A percentile compares a stretch with the other conserved stretches of the same genome.
These are phyloP conservation scores for Lactifluus subvellereus DNA, from an alignment of 768 basidiomycete species.

Conservation along the genomic window DNA sequence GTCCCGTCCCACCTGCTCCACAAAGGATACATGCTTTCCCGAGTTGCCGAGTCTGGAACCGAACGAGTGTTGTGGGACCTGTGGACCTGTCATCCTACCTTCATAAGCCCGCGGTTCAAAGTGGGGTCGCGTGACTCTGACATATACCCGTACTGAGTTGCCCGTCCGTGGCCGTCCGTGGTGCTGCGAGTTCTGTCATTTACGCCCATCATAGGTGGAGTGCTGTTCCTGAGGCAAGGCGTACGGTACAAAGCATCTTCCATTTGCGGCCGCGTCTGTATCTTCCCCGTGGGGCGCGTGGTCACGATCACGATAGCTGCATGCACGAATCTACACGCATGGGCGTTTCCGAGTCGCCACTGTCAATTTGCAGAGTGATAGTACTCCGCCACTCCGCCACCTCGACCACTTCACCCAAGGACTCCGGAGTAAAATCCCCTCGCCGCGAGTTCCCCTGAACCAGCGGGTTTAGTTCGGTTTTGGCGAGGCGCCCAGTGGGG, in stretches of 20 bases:
- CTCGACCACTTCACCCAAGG: neutral
- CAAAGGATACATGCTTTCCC: neutral
- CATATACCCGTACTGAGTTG: neutral
- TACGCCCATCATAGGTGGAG: neutral
- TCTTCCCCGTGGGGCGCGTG: neutral
- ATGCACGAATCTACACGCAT: neutral
- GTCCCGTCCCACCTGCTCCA: neutral
- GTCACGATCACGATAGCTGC: neutral
- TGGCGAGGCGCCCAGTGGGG: neutral
- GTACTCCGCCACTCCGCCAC: neutral
- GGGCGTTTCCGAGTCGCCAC: neutral
- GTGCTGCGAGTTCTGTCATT: neutral
- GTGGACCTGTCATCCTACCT: neutral
- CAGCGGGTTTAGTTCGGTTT: slow-evolving; percentile 2
- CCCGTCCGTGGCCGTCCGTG: neutral
- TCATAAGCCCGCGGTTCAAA: neutral
- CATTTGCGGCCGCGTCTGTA: neutral
- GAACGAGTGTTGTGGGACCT: neutral
- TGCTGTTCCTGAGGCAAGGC: neutral
- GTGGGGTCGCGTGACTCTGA: neutral
- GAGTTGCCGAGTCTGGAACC: neutral
- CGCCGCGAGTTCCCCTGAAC: neutral
- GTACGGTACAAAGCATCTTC: neutral
- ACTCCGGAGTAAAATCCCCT: neutral
- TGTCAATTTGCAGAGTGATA: neutral